Evolutionary conservation across 352 stramenopile genomes (phyloP), one percentile per base, ranked within the genome.

Genomic region (Phytophthora cryptogea): DNA sequence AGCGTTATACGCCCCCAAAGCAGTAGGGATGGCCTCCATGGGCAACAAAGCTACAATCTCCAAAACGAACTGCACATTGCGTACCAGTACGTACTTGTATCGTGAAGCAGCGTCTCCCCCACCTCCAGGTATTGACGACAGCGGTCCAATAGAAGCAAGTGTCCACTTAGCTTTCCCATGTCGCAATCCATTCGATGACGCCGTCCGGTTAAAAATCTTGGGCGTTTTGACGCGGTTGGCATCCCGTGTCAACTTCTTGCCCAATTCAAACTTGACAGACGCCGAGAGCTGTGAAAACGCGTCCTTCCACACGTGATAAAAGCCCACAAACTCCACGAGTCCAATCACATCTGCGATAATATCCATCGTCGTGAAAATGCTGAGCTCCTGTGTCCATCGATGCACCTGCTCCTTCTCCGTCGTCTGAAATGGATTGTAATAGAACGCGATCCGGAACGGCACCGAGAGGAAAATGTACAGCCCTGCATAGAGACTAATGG

Each of bases 1-100:
- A 14, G 70, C 43, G 37, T 92, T 92, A 43, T 74, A 82, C 11
- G 73, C 64, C 2, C 61, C 44, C 1, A 68, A 66, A 11, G 63
- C 57, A 6, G 77, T 50, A 11, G 54, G 66, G n/a, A 90, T 57
- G 4, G 83, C n/a, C 40, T 92, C 83, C 5, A 88, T 55, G 0
- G 83, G 83, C 10, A 88, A 7, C 1, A 90, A 16, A 5, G 77
- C 80, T 4, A 83, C 43, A 1, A 81, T 30, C 56, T 92, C 81
- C 7, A 92, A 52, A 8, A 52, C 17, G 8, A 90, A 53, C 33
- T 78, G 52, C 2, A 83, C 30, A 42, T 60, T 74, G 23, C 78
- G 76, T 14, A 54, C 43, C 9, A 54, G 3, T 6, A 47, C 27
- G 32, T 52, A 33, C 13, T 37, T 58, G 0, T 20, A 23, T 4